Evolutionary conservation across 2,329 filamentous ascomycete species (phyloP).

Genomic region (Monilinia laxa): DNA sequence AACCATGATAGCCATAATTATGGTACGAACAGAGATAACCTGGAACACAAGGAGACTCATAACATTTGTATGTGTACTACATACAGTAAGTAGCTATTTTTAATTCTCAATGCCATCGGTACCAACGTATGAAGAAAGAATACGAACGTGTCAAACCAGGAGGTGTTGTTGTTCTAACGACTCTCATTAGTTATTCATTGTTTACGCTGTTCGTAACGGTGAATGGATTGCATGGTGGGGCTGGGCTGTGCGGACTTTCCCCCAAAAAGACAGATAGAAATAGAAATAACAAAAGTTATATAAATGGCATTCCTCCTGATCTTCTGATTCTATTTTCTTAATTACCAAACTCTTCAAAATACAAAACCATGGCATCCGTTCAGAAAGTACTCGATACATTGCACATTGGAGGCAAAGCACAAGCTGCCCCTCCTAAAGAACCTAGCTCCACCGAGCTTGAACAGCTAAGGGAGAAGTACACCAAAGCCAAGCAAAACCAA

Average conservation of each 20-base stretch:
- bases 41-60: background rate
- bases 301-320: conserved; percentile 12
- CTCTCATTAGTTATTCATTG: background rate
- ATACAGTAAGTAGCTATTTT: too few relatives aligned
- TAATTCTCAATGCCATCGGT: background rate
- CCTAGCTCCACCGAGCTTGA: conserved; percentile 46
- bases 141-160: conserved; percentile 8
- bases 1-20: background rate
- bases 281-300: conserved; percentile 12
- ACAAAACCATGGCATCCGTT: conserved; percentile 41
- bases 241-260: conserved; percentile 29
- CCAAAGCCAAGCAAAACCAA: conserved; percentile 73
- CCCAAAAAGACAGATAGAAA: conserved; percentile 6
- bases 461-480: conserved; percentile 67
- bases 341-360: background rate
- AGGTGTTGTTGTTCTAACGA: conserved; percentile 25
- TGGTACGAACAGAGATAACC: background rate
- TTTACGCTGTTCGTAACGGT: conserved; percentile 14
- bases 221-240: conserved; percentile 29
- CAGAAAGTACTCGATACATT: conserved; percentile 51
- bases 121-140: background rate
- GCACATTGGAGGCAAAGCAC: conserved; percentile 40
- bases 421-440: conserved; percentile 37
- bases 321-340: background rate
- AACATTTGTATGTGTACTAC: too few relatives aligned